phyloP scores from a whole-genome alignment of 139 green algal genomes.

The Chlamydomonas asymmetrica region DNA sequence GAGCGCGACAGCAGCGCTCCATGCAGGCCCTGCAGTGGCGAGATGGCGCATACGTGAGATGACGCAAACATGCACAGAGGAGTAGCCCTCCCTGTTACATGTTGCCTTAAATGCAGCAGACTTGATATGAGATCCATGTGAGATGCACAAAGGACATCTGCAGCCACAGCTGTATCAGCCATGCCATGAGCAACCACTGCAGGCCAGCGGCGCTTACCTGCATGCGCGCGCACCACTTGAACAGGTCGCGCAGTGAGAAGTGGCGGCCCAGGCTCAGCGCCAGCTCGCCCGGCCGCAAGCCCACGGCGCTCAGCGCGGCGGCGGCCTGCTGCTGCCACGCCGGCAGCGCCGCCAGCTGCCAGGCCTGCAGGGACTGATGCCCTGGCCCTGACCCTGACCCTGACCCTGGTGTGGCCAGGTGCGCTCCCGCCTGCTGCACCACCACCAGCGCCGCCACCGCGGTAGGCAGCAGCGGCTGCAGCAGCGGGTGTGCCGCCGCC shows the following conservation, averaged over 20 bases:
- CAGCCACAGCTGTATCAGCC: too few species aligned
- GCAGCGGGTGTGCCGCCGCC: slow-evolving; percentile 49
- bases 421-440: slow-evolving; percentile 48
- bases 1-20: too few species aligned
- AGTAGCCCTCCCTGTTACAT: too few species aligned
- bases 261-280: slow-evolving; percentile 62
- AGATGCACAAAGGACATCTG: too few species aligned
- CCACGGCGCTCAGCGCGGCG: slow-evolving; percentile 43
- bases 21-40: too few species aligned
- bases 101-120: too few species aligned
- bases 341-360: background rate
- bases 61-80: too few species aligned
- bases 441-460: slow-evolving; percentile 63
- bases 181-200: too few species aligned
- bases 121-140: too few species aligned
- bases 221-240: slow-evolving; percentile 86
- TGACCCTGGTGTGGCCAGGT: slow-evolving; percentile 41
- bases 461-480: slow-evolving; percentile 69
- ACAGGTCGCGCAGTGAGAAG: slow-evolving; percentile 77
- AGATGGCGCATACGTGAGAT: too few species aligned
- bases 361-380: background rate
- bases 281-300: slow-evolving; percentile 53
- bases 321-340: slow-evolving; percentile 33
- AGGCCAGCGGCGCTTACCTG: slow-evolving; percentile 33
- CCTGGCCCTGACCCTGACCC: background rate